Base-by-base conservation (phyloP, 805 yeast species). In the Candida saitoana region DNA sequence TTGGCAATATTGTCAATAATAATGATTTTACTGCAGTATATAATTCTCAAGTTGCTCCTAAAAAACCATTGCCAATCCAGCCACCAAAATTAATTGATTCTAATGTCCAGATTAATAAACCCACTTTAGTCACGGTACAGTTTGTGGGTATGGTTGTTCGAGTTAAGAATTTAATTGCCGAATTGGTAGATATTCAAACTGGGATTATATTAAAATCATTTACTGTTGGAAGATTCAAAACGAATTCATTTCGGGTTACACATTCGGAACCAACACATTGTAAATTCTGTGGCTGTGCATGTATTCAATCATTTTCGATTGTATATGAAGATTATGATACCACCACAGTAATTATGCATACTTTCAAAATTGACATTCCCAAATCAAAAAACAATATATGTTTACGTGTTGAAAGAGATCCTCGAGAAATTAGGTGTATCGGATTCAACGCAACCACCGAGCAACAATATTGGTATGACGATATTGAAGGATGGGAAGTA, bases 191-290 rank as follows among this genome's bases (percentile, higher is more conserved):
- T 64, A 80, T 83, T 29, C 89, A 82, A 55, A 80, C 90, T 0
- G 96, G 96, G 5, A 79, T 81, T 0, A 62, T 85, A 30, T 65
- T 88, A 40, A 79, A 78, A 48, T 74, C 69, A 33, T 75, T 87
- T 50, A 62, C 70, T 20, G 76, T 88, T 36, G 86, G 83, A 0
- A 74, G 74, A 29, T 82, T 79, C 64, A 79, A 78, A 49, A 75
- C 77, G 2, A 75, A 75, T 2, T 57, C 84, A 0, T 74, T 88
- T 47, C 67, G 72, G 43, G 93, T 85, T 1, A 79, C 87, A 48
- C 95, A 88, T 56, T 82, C 85, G 34, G 88, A 83, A 50, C 95
- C 95, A 4, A 80, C 88, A 1, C 96, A 88, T 63, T 88, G 96
- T 63, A 74, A 84, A 36, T 88, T 88, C 62, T 88, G 96, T 67